These are phyloP conservation scores for Erythrobasidium hasegawianum DNA, from an alignment of 1,284 basidiomycete species.

Conservation along the genomic window DNA sequence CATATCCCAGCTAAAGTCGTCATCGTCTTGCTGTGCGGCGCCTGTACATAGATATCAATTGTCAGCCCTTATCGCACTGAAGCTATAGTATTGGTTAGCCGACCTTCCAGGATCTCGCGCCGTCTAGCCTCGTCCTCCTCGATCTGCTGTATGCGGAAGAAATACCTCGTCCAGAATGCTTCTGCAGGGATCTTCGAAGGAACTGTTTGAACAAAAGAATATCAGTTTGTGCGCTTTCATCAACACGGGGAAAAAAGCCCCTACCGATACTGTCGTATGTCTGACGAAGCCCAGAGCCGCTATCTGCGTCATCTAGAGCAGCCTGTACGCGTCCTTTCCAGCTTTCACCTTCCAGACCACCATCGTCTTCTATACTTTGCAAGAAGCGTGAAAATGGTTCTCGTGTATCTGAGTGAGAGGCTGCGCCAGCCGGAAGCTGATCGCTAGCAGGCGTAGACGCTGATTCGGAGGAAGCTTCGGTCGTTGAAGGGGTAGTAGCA, in stretches of 20 bases:
- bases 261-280: constrained; percentile 21
- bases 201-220: constrained; percentile 56
- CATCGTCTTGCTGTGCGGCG: constrained; percentile 37
- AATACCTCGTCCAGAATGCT: constrained; percentile 84
- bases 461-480: not conserved
- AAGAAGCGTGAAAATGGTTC: constrained; percentile 61
- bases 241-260: constrained; percentile 25
- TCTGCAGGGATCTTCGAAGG: constrained; percentile 64
- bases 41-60: constrained; percentile 4
- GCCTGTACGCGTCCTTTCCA: constrained; percentile 29
- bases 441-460: not conserved
- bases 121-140: constrained; percentile 74
- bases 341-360: constrained; percentile 35
- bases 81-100: constrained; percentile 37
- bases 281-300: not conserved
- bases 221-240: too few relatives aligned
- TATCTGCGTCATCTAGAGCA: constrained; percentile 23
- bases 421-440: constrained; percentile 52
- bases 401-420: constrained; percentile 51
- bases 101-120: constrained; percentile 73
- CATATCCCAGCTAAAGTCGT: constrained; percentile 46
- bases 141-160: constrained; percentile 84
- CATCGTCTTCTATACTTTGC: constrained; percentile 36
- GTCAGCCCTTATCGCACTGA: not conserved
- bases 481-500: too few relatives aligned